These are phyloP conservation scores for Lophium mytilinum DNA, from an alignment of 495 filamentous ascomycete species.

Conservation along the genomic window DNA sequence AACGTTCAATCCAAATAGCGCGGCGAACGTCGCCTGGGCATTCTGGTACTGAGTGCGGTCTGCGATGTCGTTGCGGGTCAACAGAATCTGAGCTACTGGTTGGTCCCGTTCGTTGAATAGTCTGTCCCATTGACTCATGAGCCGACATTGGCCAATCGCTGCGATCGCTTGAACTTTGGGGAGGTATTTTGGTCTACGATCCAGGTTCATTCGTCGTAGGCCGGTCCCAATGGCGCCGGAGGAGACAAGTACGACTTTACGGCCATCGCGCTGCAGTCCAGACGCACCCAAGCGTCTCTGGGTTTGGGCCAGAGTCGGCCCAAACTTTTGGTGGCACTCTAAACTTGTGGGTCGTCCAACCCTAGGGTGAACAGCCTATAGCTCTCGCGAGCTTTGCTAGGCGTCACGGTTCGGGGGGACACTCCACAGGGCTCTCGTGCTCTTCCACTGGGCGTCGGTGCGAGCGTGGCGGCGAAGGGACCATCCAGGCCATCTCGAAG, in stretches of 20 bases:
- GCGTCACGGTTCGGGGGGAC: too few relatives aligned
- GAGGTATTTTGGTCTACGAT: slow-evolving; percentile 77
- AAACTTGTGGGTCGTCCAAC: too few relatives aligned
- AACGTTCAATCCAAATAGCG: slow-evolving; percentile 88
- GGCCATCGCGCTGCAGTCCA: too few relatives aligned
- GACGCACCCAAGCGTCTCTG: too few relatives aligned
- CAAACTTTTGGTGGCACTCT: too few relatives aligned
- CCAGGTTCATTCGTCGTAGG: slow-evolving; percentile 77
- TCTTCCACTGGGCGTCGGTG: too few relatives aligned
- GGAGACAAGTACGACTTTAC: slow-evolving; percentile 89
- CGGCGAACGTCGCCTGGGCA: slow-evolving; percentile 85
- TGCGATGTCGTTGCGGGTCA: slow-evolving; percentile 95
- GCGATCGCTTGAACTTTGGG: slow-evolving; percentile 87
- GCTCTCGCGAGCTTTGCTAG: too few relatives aligned
- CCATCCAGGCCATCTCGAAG: slow-evolving; percentile 99
- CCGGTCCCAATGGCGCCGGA: slow-evolving; percentile 95
- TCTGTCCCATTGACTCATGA: slow-evolving; percentile 93
- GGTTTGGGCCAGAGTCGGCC: too few relatives aligned
- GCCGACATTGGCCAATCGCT: slow-evolving; percentile 88
- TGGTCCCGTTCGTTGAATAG: slow-evolving; percentile 79
- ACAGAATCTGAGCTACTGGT: slow-evolving; percentile 86
- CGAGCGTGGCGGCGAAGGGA: slow-evolving; percentile 79
- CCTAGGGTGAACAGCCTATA: too few relatives aligned
- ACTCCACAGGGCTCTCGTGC: too few relatives aligned
- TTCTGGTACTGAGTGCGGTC: slow-evolving; percentile 95